phyloP scores from a whole-genome alignment of 306 rosid genomes.

The Urtica urens region DNA sequence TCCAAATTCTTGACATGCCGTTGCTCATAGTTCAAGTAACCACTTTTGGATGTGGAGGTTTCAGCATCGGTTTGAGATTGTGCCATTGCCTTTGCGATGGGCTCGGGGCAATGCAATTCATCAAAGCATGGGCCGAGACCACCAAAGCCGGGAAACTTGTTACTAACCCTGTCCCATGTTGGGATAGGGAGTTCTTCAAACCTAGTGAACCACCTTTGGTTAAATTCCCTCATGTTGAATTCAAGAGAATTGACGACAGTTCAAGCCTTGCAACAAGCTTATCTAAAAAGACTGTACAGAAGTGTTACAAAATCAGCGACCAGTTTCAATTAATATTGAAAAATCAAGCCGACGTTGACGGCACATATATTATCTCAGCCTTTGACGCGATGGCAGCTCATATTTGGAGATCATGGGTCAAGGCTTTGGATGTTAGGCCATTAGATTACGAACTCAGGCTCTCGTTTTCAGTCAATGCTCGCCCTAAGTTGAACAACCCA shows the following conservation, averaged over 20 bases:
- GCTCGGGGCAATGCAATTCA: constrained; percentile 87
- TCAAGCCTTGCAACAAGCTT: constrained; percentile 49
- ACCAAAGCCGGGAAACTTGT: constrained; percentile 41
- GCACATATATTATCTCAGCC: constrained; percentile 33
- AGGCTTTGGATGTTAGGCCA: constrained; percentile 72
- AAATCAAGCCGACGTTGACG: constrained; percentile 30
- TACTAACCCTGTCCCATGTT: constrained; percentile 47
- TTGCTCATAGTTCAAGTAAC: constrained; percentile 79
- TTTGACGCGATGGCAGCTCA: constrained; percentile 89
- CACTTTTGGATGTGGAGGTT: constrained; percentile 62
- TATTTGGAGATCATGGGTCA: constrained; percentile 87
- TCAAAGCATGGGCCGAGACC: constrained; percentile 73
- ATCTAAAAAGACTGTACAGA: constrained; percentile 57
- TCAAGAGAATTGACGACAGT: constrained; percentile 69
- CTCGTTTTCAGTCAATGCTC: constrained; percentile 66
- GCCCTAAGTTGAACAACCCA: constrained; percentile 44
- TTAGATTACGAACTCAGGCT: constrained; percentile 50
- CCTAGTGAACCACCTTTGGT: constrained; percentile 56
- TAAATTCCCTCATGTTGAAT: constrained; percentile 63
- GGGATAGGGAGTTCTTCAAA: constrained; percentile 57
- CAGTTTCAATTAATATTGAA: constrained; percentile 54
- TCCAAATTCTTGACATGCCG: constrained; percentile 83
- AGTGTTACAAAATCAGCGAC: constrained; percentile 55
- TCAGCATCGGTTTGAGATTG: constrained; percentile 84
- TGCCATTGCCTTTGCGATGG: constrained; percentile 94